Evolutionary conservation across 202 grass and related monocot genomes (phyloP).

Genomic region (Bolboschoenoplectus hybrid): DNA sequence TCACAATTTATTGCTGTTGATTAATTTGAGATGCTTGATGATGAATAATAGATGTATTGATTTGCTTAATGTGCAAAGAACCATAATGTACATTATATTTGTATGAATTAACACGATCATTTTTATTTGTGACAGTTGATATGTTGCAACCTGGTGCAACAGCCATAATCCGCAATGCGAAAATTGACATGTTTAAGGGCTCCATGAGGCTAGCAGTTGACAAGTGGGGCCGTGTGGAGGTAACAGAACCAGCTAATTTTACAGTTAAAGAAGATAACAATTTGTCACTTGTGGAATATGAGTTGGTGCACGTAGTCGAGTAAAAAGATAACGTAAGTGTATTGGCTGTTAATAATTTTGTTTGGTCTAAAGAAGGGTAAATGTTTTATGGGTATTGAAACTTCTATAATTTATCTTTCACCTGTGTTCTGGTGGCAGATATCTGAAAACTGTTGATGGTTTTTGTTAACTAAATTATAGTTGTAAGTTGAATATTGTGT

Average conservation of each 20-base stretch:
- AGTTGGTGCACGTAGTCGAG: slow-evolving; percentile 73
- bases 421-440: slow-evolving; percentile 21
- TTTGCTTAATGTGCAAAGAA: not conserved
- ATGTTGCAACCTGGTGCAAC: slow-evolving; percentile 60
- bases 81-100: not conserved
- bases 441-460: slow-evolving; percentile 27
- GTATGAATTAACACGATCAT: slow-evolving; percentile 1
- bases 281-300: slow-evolving; percentile 80
- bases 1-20: not conserved
- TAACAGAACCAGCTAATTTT: slow-evolving; percentile 66
- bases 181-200: slow-evolving; percentile 90
- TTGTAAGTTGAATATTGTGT: slow-evolving; percentile 17
- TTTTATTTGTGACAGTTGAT: slow-evolving; percentile 57
- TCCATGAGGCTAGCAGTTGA: slow-evolving; percentile 81
- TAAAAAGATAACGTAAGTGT: not conserved
- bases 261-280: slow-evolving; percentile 89
- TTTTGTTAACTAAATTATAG: slow-evolving; percentile 35
- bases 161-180: slow-evolving; percentile 77
- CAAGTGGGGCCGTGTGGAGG: slow-evolving; percentile 82
- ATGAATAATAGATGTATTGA: not conserved
- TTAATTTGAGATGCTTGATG: not conserved
- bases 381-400: slow-evolving; percentile 1
- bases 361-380: slow-evolving; percentile 22
- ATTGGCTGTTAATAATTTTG: slow-evolving; percentile 33
- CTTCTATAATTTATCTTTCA: slow-evolving; percentile 8